Evolutionary conservation across 129 eudicot species (phyloP).

Genomic region (Centella asiatica): DNA sequence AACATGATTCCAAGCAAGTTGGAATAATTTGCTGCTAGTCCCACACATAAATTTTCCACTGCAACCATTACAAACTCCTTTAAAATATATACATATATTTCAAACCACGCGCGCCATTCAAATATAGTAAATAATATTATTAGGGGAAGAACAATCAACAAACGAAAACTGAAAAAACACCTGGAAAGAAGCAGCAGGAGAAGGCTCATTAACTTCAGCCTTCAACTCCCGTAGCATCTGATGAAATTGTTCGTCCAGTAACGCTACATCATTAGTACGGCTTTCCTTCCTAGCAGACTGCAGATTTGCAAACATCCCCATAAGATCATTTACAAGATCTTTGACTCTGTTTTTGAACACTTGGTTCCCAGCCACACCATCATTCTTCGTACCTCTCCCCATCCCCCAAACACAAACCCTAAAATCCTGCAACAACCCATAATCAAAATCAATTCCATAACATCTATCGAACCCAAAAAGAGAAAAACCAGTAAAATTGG

Average conservation of each 20-base stretch:
- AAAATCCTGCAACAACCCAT: conserved; percentile 10
- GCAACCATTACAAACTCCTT: no score
- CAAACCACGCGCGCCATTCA: no score
- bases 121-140: no score
- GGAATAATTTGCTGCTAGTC: no score
- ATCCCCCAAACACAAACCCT: conserved; percentile 21
- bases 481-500: neutral
- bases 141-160: neutral
- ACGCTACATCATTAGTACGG: conserved; percentile 58
- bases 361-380: conserved; percentile 65
- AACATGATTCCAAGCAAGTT: no score
- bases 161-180: conserved; percentile 10
- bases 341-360: conserved; percentile 82
- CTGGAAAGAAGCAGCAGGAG: conserved; percentile 87
- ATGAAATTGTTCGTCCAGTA: conserved; percentile 88
- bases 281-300: conserved; percentile 91
- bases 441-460: neutral
- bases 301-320: conserved; percentile 70
- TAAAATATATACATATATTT: no score
- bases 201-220: conserved; percentile 79
- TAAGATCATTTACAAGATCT: conserved; percentile 89
- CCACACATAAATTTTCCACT: no score
- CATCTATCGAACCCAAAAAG: no score
- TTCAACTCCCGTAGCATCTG: conserved; percentile 95
- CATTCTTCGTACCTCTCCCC: conserved; percentile 64